Base-by-base conservation (phyloP, 1,284 basidiomycete species). In the Ceratobasidium sp. region DNA sequence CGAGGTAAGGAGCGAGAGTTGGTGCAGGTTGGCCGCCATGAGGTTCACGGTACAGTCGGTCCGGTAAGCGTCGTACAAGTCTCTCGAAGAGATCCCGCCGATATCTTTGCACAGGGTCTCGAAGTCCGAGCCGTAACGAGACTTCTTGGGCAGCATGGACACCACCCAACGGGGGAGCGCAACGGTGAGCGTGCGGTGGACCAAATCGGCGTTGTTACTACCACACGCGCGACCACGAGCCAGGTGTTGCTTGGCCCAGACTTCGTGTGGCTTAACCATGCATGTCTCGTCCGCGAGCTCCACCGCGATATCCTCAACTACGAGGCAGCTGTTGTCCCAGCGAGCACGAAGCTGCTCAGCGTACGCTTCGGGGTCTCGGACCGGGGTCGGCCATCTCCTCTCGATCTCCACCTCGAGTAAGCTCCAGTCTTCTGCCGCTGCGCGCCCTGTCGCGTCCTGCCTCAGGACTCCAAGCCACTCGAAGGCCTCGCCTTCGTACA, bases 231-330 rank as follows among this genome's bases (percentile, higher is more conserved):
- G 4, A 17, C 65, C 65, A 27, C 36, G 6, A 2, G 65, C 15
- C n/a, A 54, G 24, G 31, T 67, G 65, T n/a, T 67, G 50, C 22
- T 53, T 67, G 5, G 51, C 65, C 65, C 65, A 67, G 11, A 33
- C 14, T n/a, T 67, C 36, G 51, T 67, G 65, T 19, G 51, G 65
- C 44, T 54, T 53, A 1, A 24, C n/a, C 15, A 31, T 22, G 19
- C 19, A n/a, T 8, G 7, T 36, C 9, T 44, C 65, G 22, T 53
- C 51, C 31, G 9, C 41, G 14, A 53, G 33, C 1, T 33, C 31
- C 8, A 29, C 29, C 8, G 27, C 24, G 9, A 67, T 15, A 31
- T 53, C n/a, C 11, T 29, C 7, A 1, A 67, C 33, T 2, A 33
- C 17, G 22, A 67, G 27, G 5, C 19, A 15, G 33, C 65, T 67